Evolutionary conservation across 106 monocot genomes (phyloP).

Genomic region (Platanthera guangdongensis): DNA sequence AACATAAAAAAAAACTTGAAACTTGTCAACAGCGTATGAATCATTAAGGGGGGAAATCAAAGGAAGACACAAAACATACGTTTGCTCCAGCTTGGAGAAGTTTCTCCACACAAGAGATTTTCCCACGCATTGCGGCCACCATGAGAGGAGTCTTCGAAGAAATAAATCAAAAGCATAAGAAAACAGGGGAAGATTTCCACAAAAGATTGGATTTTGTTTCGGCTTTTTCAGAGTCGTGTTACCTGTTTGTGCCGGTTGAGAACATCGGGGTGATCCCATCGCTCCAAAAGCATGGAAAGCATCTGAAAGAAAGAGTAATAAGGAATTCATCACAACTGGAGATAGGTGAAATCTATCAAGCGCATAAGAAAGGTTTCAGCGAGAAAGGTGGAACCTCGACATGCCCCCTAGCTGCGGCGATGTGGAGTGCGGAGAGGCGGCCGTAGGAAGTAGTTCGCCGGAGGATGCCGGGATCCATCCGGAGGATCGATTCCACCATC

Average conservation of each 20-base stretch:
- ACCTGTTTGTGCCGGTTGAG: constrained; percentile 81
- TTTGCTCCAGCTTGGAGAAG: constrained; percentile 79
- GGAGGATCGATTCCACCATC: constrained; percentile 27
- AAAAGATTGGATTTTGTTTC: neutral
- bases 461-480: constrained; percentile 28
- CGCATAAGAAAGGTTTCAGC: neutral
- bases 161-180: neutral
- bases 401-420: constrained; percentile 76
- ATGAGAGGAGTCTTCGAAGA: constrained; percentile 77
- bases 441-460: constrained; percentile 42
- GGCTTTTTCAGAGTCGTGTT: neutral
- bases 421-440: constrained; percentile 84
- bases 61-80: constrained; percentile 20
- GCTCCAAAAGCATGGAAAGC: constrained; percentile 52
- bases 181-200: too few species aligned
- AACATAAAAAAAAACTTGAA: neutral
- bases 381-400: constrained; percentile 35
- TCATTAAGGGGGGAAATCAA: neutral
- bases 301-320: constrained; percentile 26
- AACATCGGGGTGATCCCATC: constrained; percentile 37
- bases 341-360: neutral
- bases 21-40: constrained; percentile 5
- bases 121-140: constrained; percentile 93
- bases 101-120: constrained; percentile 65
- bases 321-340: neutral